These are phyloP conservation scores for Eimeria maxima DNA, from an alignment of 169 alveolate genomes.

Conservation along the genomic window DNA sequence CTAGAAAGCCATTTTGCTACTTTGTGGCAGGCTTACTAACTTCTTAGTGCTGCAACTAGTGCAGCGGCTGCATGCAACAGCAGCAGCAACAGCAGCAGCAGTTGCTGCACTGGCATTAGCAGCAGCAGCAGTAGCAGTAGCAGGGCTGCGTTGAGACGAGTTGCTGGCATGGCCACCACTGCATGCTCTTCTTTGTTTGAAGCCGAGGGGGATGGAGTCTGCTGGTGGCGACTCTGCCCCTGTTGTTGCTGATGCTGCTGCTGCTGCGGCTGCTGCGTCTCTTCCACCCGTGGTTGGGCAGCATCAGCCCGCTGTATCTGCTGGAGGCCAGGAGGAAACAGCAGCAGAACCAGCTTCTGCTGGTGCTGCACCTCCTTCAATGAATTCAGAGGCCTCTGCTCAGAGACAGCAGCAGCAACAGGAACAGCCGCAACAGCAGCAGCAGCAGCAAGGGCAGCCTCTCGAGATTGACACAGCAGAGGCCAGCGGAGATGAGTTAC, in stretches of 20 bases:
- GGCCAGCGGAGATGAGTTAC: neutral
- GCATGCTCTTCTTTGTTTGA: neutral
- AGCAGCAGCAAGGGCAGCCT: slow-evolving; percentile 6
- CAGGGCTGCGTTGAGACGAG: neutral
- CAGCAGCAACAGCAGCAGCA: neutral
- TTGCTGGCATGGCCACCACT: neutral
- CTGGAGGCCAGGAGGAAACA: neutral
- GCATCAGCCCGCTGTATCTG: neutral
- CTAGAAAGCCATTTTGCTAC: neutral
- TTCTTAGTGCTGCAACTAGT: neutral
- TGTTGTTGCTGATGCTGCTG: slow-evolving; percentile 5
- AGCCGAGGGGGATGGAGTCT: neutral
- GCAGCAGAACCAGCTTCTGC: neutral
- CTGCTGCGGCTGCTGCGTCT: neutral
- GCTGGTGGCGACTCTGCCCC: neutral
- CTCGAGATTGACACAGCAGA: neutral
- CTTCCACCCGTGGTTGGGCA: neutral
- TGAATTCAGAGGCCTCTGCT: neutral
- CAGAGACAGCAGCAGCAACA: slow-evolving; percentile 9
- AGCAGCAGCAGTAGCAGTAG: neutral
- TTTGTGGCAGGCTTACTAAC: neutral
- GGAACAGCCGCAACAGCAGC: slow-evolving; percentile 24
- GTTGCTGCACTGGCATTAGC: neutral
- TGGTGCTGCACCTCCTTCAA: neutral
- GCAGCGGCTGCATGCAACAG: neutral